These are phyloP conservation scores for Ceratocystis papillata DNA, from an alignment of 2,329 filamentous ascomycete species.

Conservation along the genomic window DNA sequence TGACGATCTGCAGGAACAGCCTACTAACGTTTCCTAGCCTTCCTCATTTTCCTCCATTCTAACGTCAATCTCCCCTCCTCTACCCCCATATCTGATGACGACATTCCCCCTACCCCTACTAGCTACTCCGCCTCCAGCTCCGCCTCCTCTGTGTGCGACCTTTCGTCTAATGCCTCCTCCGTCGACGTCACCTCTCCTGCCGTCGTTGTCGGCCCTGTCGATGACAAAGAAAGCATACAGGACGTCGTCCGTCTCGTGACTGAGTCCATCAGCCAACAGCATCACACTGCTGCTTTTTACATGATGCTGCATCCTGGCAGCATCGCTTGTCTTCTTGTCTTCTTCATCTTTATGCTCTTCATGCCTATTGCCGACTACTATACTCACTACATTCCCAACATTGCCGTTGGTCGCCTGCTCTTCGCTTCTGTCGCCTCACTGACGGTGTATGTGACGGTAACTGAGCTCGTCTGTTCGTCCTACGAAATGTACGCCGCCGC, in stretches of 20 bases:
- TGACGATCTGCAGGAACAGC: no score
- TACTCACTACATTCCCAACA: conserved; percentile 26
- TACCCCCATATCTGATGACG: background rate
- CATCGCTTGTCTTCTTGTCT: conserved; percentile 36
- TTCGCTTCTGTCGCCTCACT: conserved; percentile 50
- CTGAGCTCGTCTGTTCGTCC: conserved; percentile 48
- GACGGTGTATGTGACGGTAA: conserved; percentile 50
- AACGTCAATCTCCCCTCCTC: conserved; percentile 14
- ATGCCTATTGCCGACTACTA: conserved; percentile 34
- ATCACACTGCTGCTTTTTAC: conserved; percentile 52
- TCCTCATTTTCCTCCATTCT: conserved; percentile 14
- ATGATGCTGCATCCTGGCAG: conserved; percentile 53
- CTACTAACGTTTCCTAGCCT: background rate
- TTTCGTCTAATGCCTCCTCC: conserved; percentile 33
- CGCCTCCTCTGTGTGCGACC: conserved; percentile 20
- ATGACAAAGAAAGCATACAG: conserved; percentile 46
- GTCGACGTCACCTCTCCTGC: conserved; percentile 38
- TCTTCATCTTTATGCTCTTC: conserved; percentile 35
- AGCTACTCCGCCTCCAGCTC: background rate
- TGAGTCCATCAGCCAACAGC: conserved; percentile 73
- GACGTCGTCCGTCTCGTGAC: conserved; percentile 62
- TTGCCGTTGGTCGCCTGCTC: conserved; percentile 43
- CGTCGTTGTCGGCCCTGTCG: conserved; percentile 48
- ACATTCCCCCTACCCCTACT: conserved; percentile 5
- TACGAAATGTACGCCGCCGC: conserved; percentile 56